Base-by-base conservation (phyloP, 108 stramenopile genomes). In the Cyclostephanos tholiformis region DNA sequence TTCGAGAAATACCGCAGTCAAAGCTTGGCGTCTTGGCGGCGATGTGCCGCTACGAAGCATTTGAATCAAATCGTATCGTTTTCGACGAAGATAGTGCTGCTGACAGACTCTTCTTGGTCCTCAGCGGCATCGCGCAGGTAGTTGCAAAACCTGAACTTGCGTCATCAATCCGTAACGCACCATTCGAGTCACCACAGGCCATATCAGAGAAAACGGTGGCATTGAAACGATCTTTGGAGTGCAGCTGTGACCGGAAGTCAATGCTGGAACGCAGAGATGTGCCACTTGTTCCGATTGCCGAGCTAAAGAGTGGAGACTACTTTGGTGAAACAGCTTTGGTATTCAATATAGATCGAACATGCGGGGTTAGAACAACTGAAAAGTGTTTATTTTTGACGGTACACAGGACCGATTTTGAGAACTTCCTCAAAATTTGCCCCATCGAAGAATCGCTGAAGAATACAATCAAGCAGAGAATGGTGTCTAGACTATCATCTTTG, bases 311-410 rank as follows among this genome's bases (percentile, higher is more conserved):
- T 23, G 85, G 85, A 51, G 85, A 86, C 50, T 86, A 84, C 68
- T 88, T 86, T 78, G 87, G 87, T 13, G 87, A 88, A 67, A 84
- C 85, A 13, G 85, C 84, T 20, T 69, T 88, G 48, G 77, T 86
- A 55, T 82, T 86, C 49, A 79, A 88, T 35, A 85, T 84, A 35
- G 83, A 74, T 41, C 75, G 87, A 25, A 84, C 87, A 13, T 78
- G 84, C 19, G 76, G 79, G 22, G 83, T 88, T 11, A 48, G 46
- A 36, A 81, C 84, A 38, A 53, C 25, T n/a, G 82, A 74, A 62
- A 85, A 82, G 65, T 69, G 70, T 25, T 39, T 85, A 12, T 85
- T 85, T 63, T 44, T 85, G 52, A 79, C 84, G 16, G 76, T 85
- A 7, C 71, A 74, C 77, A 82, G 66, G 64, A 68, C 41, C 14